Percentiles rank a stretch among this genome's conserved stretches.
Evolutionary conservation across 768 basidiomycete genomes (phyloP).

Genomic region (Galerina marginata): DNA sequence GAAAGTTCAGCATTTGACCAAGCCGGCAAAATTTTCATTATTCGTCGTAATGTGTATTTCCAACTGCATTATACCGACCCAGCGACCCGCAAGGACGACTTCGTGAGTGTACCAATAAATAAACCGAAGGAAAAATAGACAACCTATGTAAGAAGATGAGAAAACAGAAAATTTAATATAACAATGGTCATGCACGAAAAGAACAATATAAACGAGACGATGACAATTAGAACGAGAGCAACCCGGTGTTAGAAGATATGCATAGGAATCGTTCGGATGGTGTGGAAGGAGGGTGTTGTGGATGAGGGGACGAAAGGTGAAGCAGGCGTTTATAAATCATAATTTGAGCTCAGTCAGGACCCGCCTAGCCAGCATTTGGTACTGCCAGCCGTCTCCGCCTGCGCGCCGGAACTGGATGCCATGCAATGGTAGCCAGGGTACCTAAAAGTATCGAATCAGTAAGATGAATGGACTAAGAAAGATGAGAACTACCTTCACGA

Average conservation of each 20-base stretch:
- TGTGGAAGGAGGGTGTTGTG: neutral
- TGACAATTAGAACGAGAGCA: slow-evolving; percentile 19
- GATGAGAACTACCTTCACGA: slow-evolving; percentile 81
- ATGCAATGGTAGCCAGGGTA: slow-evolving; percentile 91
- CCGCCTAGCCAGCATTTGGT: slow-evolving; percentile 91
- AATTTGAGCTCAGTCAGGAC: slow-evolving; percentile 89
- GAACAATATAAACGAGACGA: slow-evolving; percentile 5
- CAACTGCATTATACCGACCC: too few species aligned
- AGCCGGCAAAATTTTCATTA: too few species aligned
- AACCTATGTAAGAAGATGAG: slow-evolving; percentile 11
- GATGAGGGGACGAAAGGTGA: neutral
- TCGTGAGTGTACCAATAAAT: slow-evolving; percentile 33
- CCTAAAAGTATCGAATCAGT: slow-evolving; percentile 48
- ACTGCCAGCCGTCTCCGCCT: slow-evolving; percentile 94
- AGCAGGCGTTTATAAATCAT: slow-evolving; percentile 18
- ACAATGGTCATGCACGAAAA: slow-evolving; percentile 14
- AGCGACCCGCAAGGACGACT: slow-evolving; percentile 22
- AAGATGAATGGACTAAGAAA: neutral
- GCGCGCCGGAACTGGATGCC: slow-evolving; percentile 94
- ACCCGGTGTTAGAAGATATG: slow-evolving; percentile 2
- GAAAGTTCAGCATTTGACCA: too few species aligned
- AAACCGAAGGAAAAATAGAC: slow-evolving; percentile 24
- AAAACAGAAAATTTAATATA: slow-evolving; percentile 10
- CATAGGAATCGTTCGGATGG: neutral
- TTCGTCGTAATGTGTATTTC: too few species aligned